Evolutionary conservation across 2,329 filamentous ascomycete genomes (phyloP).

Genomic region (Fusarium continuum): DNA sequence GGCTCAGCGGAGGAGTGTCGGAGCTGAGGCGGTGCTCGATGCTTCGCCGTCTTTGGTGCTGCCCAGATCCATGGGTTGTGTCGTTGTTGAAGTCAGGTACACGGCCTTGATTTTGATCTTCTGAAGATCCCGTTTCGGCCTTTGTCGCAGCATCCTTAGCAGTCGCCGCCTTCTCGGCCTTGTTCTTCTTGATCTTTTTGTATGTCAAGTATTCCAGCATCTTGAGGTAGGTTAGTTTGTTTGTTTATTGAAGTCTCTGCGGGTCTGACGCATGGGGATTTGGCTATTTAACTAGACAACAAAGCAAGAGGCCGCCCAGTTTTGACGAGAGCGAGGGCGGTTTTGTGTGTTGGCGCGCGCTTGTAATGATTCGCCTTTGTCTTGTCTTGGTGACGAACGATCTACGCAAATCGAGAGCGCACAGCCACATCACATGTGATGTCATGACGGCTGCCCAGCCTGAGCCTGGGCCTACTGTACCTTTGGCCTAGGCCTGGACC

Average conservation of each 20-base stretch:
- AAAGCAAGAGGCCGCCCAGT: constrained; percentile 34
- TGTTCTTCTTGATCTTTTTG: constrained; percentile 70
- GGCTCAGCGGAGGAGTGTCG: constrained; percentile 43
- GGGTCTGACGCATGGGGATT: background rate
- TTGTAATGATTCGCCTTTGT: constrained; percentile 38
- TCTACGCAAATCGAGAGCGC: constrained; percentile 28
- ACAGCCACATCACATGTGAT: constrained; percentile 49
- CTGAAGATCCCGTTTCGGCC: constrained; percentile 21
- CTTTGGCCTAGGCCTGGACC: background rate
- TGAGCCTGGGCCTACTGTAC: constrained; percentile 10
- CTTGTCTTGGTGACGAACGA: constrained; percentile 28
- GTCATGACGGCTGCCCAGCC: constrained; percentile 40
- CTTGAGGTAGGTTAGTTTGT: constrained; percentile 9
- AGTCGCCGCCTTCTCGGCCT: constrained; percentile 56
- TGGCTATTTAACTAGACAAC: constrained; percentile 21
- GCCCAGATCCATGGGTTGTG: constrained; percentile 17
- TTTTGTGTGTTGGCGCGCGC: constrained; percentile 40
- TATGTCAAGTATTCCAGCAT: constrained; percentile 72
- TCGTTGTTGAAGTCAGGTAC: constrained; percentile 26
- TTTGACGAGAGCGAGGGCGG: constrained; percentile 5
- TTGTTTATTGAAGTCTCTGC: background rate
- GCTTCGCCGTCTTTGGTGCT: constrained; percentile 18
- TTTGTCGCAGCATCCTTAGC: constrained; percentile 36
- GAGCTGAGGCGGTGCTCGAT: constrained; percentile 43
- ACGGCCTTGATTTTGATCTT: constrained; percentile 18